Evolutionary conservation across 2,329 filamentous ascomycete genomes (phyloP).

Genomic region (Colletotrichum filicis): DNA sequence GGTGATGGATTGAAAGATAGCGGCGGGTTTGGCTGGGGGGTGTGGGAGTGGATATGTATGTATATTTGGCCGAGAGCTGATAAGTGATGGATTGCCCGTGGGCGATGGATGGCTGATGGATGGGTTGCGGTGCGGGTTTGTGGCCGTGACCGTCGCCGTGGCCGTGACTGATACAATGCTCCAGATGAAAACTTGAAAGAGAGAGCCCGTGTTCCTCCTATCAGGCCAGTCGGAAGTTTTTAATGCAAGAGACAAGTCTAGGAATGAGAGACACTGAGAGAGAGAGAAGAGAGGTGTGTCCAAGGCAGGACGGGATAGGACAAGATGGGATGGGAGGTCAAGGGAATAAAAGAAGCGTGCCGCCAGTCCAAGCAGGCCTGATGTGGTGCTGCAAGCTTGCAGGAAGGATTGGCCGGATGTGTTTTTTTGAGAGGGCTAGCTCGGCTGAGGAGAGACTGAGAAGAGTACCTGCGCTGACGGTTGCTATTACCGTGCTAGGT

Average conservation of each 20-base stretch:
- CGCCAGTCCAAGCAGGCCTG: constrained; percentile 13
- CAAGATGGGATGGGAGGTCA: background rate
- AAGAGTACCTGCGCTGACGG: constrained; percentile 4
- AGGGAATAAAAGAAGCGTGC: constrained; percentile 2
- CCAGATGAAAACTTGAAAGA: background rate
- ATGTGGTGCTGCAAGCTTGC: constrained; percentile 14
- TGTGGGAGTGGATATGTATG: constrained; percentile 12
- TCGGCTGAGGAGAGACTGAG: constrained; percentile 10
- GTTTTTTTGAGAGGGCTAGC: constrained; percentile 22
- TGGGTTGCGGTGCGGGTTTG: background rate
- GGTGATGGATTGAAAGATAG: constrained; percentile 34
- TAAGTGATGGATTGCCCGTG: constrained; percentile 25
- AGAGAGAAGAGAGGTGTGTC: background rate
- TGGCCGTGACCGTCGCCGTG: constrained; percentile 11
- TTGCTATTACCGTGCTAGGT: constrained; percentile 17
- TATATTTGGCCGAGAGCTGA: constrained; percentile 37
- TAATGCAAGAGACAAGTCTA: background rate
- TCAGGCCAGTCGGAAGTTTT: constrained; percentile 12
- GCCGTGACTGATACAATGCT: constrained; percentile 11
- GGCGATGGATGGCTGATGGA: background rate
- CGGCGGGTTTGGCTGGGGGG: constrained; percentile 30
- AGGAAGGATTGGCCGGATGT: constrained; percentile 22
- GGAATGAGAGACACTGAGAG: background rate
- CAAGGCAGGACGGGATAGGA: background rate
- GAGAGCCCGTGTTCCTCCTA: background rate